Percentiles rank a stretch among this genome's conserved stretches.
Evolutionary conservation across 1,139 yeast genomes (phyloP).

Genomic region (Suhomyces maxii): DNA sequence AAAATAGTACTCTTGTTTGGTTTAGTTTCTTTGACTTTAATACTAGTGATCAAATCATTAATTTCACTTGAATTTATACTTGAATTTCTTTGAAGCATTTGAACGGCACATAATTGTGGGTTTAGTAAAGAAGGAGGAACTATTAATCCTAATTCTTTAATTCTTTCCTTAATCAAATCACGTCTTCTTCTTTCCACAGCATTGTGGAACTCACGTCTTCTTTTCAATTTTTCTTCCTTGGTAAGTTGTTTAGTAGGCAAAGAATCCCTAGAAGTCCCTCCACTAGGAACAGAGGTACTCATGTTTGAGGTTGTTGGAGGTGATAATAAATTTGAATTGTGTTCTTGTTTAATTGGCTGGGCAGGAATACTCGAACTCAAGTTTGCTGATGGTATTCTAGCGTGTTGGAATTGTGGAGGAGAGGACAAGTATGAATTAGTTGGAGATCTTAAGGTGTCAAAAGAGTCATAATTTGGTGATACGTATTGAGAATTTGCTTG

Average conservation of each 20-base stretch:
- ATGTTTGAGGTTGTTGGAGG: conserved; percentile 24
- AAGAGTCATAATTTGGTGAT: conserved; percentile 23
- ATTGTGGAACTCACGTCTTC: conserved; percentile 76
- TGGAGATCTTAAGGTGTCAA: conserved; percentile 34
- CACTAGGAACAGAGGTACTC: conserved; percentile 32
- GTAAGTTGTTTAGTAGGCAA: conserved; percentile 44
- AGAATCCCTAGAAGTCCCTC: conserved; percentile 12
- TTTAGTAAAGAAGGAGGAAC: conserved; percentile 71
- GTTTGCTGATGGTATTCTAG: conserved; percentile 20
- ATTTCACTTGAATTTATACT: conserved; percentile 34
- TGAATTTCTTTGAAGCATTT: conserved; percentile 44
- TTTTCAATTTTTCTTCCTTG: conserved; percentile 67
- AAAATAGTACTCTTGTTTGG: conserved; percentile 73
- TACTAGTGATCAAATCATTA: conserved; percentile 38
- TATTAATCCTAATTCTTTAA: conserved; percentile 66
- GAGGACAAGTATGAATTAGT: conserved; percentile 35
- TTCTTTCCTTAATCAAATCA: conserved; percentile 73
- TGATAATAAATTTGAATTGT: conserved; percentile 22
- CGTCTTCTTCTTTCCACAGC: conserved; percentile 81
- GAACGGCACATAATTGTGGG: conserved; percentile 48
- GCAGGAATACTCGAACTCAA: conserved; percentile 34
- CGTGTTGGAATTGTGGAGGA: conserved; percentile 30
- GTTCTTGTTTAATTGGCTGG: conserved; percentile 19
- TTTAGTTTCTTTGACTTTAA: conserved; percentile 61
- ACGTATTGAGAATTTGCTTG: conserved; percentile 16